Percentiles rank a stretch among this genome's conserved stretches.
phyloP scores from a whole-genome alignment of 1,284 basidiomycete species.

The Cryptococcus hybrid region DNA sequence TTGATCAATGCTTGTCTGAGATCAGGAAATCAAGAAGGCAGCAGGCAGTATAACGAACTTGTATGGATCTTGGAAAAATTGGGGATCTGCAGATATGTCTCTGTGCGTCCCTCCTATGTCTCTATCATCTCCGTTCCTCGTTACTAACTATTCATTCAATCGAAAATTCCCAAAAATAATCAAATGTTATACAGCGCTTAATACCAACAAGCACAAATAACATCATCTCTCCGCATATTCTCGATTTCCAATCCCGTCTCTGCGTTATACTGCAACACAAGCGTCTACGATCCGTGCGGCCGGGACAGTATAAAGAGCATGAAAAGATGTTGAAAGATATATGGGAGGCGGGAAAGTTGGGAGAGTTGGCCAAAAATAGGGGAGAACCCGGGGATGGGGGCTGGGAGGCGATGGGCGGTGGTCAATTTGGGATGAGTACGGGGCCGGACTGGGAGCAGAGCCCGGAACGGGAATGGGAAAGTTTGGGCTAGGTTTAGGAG shows the following conservation, averaged over 20 bases:
- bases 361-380: conserved; percentile 5
- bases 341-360: conserved; percentile 58
- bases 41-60: conserved; percentile 34
- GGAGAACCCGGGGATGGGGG: background rate
- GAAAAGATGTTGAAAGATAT: conserved; percentile 65
- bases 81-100: conserved; percentile 77
- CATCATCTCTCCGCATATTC: conserved; percentile 75
- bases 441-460: background rate
- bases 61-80: conserved; percentile 62
- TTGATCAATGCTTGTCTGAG: conserved; percentile 69
- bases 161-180: background rate
- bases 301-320: conserved; percentile 63
- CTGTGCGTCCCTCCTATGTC: conserved; percentile 57
- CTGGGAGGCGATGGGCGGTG: conserved; percentile 13
- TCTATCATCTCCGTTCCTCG: background rate
- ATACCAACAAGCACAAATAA: conserved; percentile 73
- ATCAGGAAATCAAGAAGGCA: conserved; percentile 36
- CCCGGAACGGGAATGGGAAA: background rate
- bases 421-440: conserved; percentile 11
- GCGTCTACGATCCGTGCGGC: conserved; percentile 73
- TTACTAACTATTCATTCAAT: background rate
- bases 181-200: conserved; percentile 59
- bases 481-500: background rate
- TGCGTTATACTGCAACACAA: conserved; percentile 75
- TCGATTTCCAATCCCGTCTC: conserved; percentile 89